Base-by-base conservation (phyloP, 2,329 filamentous ascomycete species). In the Sclerotinia nivalis region DNA sequence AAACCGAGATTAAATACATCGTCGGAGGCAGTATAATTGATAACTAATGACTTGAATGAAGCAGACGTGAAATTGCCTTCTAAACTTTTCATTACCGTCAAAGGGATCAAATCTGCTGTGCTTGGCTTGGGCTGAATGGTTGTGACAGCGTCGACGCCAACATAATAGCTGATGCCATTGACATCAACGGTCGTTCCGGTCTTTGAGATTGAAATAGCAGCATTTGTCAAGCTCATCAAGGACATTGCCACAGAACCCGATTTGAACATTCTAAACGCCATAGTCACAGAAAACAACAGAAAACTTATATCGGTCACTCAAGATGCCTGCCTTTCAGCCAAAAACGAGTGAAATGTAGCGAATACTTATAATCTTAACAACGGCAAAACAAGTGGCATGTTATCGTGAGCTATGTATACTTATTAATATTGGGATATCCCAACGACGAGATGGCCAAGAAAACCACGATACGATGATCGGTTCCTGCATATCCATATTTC, bases 91-190 rank as follows among this genome's bases (percentile, higher is more conserved):
- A 77, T 71, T 18, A 77, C 72, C n/a, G 75, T 76, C 69, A 77
- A 69, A 25, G 75, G 76, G 25, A 76, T 73, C 67, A 76, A 61
- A 56, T 74, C 72, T 18, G 71, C 69, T n/a, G 70, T 71, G 56
- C 45, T 71, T 25, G 71, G 69, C 2, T 72, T 72, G 9, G 71
- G 70, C 25, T 68, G 70, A 47, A 77, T 74, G 37, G 71, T 73
- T 1, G 73, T 72, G 22, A 77, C 73, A 22, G 71, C 25, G 20
- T 72, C 54, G 49, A 74, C 72, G 61, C 75, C 72, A 61, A 75
- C 72, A 72, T 78, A 79, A 65, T 80, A 80, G n/a, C 68, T 72
- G 31, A 79, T 77, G 2, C 75, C 77, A 75, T 80, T 76, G 12
- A 80, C 72, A 60, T 43, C 40, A 34, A 66, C 67, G 15, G 67